Conservation (phyloP, 768 basidiomycete species). For the Boletales sp. region DNA sequence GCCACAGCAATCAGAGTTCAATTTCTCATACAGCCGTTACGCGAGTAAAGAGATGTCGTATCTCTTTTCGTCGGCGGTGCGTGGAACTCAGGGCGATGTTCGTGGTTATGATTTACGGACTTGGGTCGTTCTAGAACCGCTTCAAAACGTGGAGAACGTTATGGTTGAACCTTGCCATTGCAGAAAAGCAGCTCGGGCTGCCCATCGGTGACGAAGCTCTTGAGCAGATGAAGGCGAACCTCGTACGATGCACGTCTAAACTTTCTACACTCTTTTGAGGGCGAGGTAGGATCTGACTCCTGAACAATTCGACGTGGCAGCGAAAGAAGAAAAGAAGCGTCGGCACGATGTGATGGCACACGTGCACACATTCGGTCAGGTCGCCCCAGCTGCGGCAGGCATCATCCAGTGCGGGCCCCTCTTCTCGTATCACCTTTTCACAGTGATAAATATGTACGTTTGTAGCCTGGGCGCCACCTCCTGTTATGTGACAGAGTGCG, state of each 20-base stretch:
- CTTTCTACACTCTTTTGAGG: slow-evolving; percentile 2
- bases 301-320: slow-evolving; percentile 89
- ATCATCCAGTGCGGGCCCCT: slow-evolving; percentile 77
- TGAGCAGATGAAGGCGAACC: slow-evolving; percentile 89
- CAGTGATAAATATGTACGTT: slow-evolving; percentile 9
- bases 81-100: slow-evolving; percentile 22
- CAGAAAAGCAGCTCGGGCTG: slow-evolving; percentile 93
- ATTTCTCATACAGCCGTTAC: slow-evolving; percentile 69
- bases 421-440: slow-evolving; percentile 5
- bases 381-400: slow-evolving; percentile 91
- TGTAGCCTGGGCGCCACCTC: slow-evolving; percentile 90
- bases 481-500: slow-evolving; percentile 97
- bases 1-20: slow-evolving; percentile 1
- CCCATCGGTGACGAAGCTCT: slow-evolving; percentile 88
- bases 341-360: slow-evolving; percentile 99
- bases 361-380: slow-evolving; percentile 93
- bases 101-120: background rate
- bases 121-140: slow-evolving; percentile 59
- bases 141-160: slow-evolving; percentile 93
- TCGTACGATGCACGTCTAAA: slow-evolving; percentile 43
- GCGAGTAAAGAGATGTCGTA: slow-evolving; percentile 98
- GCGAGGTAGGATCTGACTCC: slow-evolving; percentile 69
- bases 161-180: slow-evolving; percentile 95
- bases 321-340: slow-evolving; percentile 93
- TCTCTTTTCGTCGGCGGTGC: slow-evolving; percentile 89